Base-by-base conservation (phyloP, 306 rosid species). In the Pachyrhizus erosus region DNA sequence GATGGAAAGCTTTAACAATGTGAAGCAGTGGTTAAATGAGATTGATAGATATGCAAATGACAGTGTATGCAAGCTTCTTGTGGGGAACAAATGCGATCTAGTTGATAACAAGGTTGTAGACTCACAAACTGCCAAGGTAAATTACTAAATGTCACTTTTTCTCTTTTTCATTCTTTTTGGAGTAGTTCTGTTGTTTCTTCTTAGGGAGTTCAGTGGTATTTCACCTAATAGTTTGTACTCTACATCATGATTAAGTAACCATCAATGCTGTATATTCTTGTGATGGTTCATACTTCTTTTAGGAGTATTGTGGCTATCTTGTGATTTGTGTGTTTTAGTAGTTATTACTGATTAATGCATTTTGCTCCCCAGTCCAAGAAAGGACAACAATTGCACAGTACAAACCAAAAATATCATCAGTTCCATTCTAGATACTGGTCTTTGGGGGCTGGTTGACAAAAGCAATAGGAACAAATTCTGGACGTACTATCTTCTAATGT, bases 21-120 rank as follows among this genome's bases (percentile, higher is more conserved):
- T 96, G 79, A 96, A 93, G 89, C 99, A 93, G 87, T 96, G 99
- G 99, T 79, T 96, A 88, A 88, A 88, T 80, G 98, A 96, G 87
- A 96, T 96, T 83, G 97, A 93, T 81, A 89, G 99, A 86, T 96
- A 93, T 80, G 99, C 99, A 23, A 96, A 89, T 85, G 96, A 96
- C 80, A 87, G 80, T 45, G 99, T 96, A 0, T 96, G 97, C 94
- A 96, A 96, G 87, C 99, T 96, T 85, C 91, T 96, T 31, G 98
- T 96, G 0, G 99, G 99, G 18, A 96, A 96, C 65, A 96, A 96
- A 86, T 93, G 92, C 40, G 99, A 96, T 89, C 86, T 96, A 23
- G 84, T 89, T 17, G 98, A 96, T 14, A 89, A 80, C 89, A 96
- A 92, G 93, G 92, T 92, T 75, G 99, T 96, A 67, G 96, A 96